A percentile compares a stretch with the other conserved stretches of the same genome.
phyloP scores from a whole-genome alignment of 192 early-diverging fungal species.

The Entophlyctis luteolus region DNA sequence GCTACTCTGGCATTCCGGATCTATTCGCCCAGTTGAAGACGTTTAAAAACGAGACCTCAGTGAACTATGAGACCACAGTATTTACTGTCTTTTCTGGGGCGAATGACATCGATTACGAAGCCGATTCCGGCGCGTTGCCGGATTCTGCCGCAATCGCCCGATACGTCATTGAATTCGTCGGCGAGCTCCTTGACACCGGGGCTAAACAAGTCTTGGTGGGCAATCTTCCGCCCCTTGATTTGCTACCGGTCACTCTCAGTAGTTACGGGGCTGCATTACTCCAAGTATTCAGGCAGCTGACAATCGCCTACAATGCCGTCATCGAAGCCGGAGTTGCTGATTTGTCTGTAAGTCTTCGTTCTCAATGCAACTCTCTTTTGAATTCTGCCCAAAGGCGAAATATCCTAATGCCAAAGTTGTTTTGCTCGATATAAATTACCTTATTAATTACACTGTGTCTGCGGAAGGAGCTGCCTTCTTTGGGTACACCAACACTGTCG shows the following conservation, averaged over 20 bases:
- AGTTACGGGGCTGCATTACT: not conserved
- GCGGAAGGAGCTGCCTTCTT: not conserved
- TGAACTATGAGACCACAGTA: not conserved
- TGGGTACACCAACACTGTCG: not conserved
- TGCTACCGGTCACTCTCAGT: not conserved
- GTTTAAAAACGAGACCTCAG: not conserved
- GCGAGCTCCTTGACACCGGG: not conserved
- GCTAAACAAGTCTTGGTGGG: not conserved
- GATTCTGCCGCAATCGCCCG: not conserved
- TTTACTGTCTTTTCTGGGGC: constrained; percentile 9
- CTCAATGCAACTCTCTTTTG: too few relatives aligned
- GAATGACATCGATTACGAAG: constrained; percentile 9
- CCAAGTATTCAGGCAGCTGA: not conserved
- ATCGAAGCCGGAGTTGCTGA: not conserved
- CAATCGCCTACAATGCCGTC: not conserved
- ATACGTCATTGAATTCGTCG: not conserved
- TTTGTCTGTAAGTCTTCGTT: too few relatives aligned
- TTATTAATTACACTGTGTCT: not conserved
- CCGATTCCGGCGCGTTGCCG: not conserved
- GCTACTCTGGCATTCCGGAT: not conserved
- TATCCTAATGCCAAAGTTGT: not conserved
- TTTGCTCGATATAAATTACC: not conserved
- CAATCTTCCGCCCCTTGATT: not conserved
- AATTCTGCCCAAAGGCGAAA: too few relatives aligned
- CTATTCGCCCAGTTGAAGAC: not conserved